Evolutionary conservation across 2,329 filamentous ascomycete genomes (phyloP), one percentile per base, ranked within the genome.

Genomic region (Stachybotrys elegans): DNA sequence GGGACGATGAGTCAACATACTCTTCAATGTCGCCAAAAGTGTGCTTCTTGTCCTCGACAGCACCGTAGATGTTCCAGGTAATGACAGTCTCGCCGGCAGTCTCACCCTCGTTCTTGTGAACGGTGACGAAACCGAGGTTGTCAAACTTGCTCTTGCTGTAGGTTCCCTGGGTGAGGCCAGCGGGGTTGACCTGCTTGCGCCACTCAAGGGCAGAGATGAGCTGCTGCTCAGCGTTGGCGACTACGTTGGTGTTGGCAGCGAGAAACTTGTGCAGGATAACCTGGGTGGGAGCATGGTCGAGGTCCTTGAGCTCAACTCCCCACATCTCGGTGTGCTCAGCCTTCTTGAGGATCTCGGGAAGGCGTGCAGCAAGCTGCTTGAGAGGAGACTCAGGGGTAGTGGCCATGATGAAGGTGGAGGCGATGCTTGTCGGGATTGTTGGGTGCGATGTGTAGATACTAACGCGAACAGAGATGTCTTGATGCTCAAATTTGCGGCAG

Each of bases 11-110:
- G n/a, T 12, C 6, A 21, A 74, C 84, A 63, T 69, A 95, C 88
- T 86, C 86, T 21, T 90, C 75, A 6, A 90, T 69, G 57, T 93
- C 77, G 4, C 86, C 88, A 70, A 96, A 96, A 0, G 89, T 94
- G 51, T 86, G 79, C 49, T 89, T 81, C 55, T 86, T 80, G 55
- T 88, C 79, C 75, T 93, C 93, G 50, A 91, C 87, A 29, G 81
- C 81, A 13, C 91, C 91, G 60, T 97, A 96, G 58, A 96, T 83
- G 64, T 96, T 96, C 85, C 91, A 96, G 3, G 88, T 93, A 40
- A 91, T 83, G 44, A 95, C 61, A 16, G 56, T 75, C 62, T 84
- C 79, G 56, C 79, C 71, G 47, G 69, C 66, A 41, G 73, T 75
- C 1, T 73, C 72, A 27, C 74, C 72, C n/a, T 25, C 37, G 20